Evolutionary conservation across 495 filamentous ascomycete genomes (phyloP).

Genomic region (Letharia columbiana): DNA sequence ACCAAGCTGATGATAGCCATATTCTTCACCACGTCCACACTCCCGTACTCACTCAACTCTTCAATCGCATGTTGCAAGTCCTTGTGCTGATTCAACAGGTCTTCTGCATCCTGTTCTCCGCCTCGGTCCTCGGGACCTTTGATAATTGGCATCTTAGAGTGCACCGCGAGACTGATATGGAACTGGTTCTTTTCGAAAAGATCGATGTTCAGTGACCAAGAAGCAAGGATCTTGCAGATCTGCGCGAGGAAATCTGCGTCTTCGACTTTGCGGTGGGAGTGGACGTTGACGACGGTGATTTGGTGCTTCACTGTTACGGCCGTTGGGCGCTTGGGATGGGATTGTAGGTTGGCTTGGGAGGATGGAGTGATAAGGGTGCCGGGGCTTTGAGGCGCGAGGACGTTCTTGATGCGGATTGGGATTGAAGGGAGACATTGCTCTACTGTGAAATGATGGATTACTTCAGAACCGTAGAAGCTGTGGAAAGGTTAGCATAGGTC

Average conservation of each 20-base stretch:
- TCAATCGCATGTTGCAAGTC: conserved; percentile 57
- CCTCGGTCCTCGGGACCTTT: conserved; percentile 43
- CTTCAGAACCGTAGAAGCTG: conserved; percentile 78
- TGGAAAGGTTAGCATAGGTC: background rate
- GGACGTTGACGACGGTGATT: conserved; percentile 88
- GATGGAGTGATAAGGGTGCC: conserved; percentile 76
- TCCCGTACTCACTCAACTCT: conserved; percentile 65
- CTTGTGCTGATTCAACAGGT: conserved; percentile 53
- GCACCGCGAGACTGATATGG: conserved; percentile 91
- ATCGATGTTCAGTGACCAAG: conserved; percentile 73
- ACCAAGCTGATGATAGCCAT: conserved; percentile 93
- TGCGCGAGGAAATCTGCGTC: conserved; percentile 87
- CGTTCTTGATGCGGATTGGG: conserved; percentile 95
- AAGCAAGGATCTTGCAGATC: conserved; percentile 79
- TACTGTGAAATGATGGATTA: conserved; percentile 98
- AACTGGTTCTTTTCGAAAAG: conserved; percentile 91
- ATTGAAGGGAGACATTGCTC: conserved; percentile 93
- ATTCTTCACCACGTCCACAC: conserved; percentile 71
- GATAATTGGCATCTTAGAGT: conserved; percentile 45
- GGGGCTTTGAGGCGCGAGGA: conserved; percentile 80
- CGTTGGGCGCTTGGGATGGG: conserved; percentile 64
- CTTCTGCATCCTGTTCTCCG: conserved; percentile 39
- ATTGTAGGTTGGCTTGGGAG: conserved; percentile 13
- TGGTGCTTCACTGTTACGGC: conserved; percentile 93
- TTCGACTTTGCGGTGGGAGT: conserved; percentile 80